Percentiles rank a stretch among this genome's conserved stretches.
phyloP scores from a whole-genome alignment of 2,329 filamentous ascomycete genomes.

The Diaporthe citri region DNA sequence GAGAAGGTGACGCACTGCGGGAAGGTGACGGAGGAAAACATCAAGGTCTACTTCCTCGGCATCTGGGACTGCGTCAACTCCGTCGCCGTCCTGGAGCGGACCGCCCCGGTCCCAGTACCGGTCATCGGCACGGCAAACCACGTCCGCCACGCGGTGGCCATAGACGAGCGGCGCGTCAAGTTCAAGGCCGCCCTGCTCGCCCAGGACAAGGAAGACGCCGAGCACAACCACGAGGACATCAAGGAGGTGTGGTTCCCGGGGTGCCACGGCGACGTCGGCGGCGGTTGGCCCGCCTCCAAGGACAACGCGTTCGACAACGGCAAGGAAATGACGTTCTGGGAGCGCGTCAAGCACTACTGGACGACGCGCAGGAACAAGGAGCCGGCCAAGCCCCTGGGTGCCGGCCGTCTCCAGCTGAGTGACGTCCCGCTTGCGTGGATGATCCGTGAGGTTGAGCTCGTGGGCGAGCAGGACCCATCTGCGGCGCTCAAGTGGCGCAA shows the following conservation, averaged over 20 bases:
- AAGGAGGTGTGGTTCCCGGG: slow-evolving; percentile 69
- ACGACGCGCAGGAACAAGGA: slow-evolving; percentile 50
- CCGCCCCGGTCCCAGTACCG: slow-evolving; percentile 53
- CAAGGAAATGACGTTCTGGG: slow-evolving; percentile 49
- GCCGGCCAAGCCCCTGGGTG: slow-evolving; percentile 44
- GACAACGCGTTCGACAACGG: slow-evolving; percentile 46
- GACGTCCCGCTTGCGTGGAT: slow-evolving; percentile 66
- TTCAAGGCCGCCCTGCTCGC: slow-evolving; percentile 65
- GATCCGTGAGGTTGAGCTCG: slow-evolving; percentile 60
- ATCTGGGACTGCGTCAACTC: slow-evolving; percentile 68
- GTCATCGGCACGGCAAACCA: slow-evolving; percentile 57
- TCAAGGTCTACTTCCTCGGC: slow-evolving; percentile 67
- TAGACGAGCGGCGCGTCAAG: slow-evolving; percentile 67
- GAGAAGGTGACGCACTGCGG: slow-evolving; percentile 43
- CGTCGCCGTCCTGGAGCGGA: slow-evolving; percentile 57
- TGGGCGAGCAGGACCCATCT: slow-evolving; percentile 49
- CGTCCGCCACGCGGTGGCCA: slow-evolving; percentile 65
- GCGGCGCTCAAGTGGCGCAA: slow-evolving; percentile 52
- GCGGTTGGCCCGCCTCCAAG: slow-evolving; percentile 56
- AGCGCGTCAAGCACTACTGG: slow-evolving; percentile 53
- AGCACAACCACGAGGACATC: slow-evolving; percentile 42
- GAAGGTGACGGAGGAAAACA: slow-evolving; percentile 48
- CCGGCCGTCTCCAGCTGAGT: slow-evolving; percentile 58
- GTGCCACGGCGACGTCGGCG: slow-evolving; percentile 66
- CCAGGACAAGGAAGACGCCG: slow-evolving; percentile 50